phyloP scores from a whole-genome alignment of 106 monocot species.

The Phalaenopsis aphrodite region DNA sequence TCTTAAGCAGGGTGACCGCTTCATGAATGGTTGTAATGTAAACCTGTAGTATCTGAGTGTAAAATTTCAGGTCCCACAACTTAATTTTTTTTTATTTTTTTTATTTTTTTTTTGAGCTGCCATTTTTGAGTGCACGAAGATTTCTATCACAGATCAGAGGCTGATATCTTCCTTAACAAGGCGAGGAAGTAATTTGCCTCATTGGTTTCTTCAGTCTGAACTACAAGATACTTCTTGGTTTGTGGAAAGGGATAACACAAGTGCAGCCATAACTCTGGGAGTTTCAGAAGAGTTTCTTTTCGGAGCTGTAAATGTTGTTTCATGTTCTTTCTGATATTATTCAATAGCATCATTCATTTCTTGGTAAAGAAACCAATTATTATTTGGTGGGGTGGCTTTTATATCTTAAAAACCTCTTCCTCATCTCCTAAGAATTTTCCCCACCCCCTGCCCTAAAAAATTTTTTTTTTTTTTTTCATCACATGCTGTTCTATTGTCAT shows the following conservation, averaged over 20 bases:
- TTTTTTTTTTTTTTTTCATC: background rate
- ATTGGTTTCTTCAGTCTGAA: constrained; percentile 2
- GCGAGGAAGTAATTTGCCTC: background rate
- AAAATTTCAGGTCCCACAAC: background rate
- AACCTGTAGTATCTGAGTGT: constrained; percentile 16
- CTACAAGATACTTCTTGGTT: background rate
- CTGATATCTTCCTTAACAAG: background rate
- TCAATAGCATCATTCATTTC: background rate
- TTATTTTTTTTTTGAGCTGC: background rate
- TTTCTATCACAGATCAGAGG: background rate
- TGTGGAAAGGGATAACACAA: background rate
- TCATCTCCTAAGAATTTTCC: no score
- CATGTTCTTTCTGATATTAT: background rate
- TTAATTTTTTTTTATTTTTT: background rate
- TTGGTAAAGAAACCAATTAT: background rate
- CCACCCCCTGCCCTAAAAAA: background rate
- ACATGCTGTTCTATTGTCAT: background rate
- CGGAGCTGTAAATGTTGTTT: no score
- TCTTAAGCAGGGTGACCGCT: constrained; percentile 38
- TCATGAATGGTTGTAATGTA: constrained; percentile 64
- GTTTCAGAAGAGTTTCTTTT: background rate
- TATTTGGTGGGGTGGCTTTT: background rate
- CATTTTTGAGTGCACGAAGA: background rate
- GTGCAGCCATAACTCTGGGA: background rate
- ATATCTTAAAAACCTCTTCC: background rate